Percentiles rank a stretch among this genome's conserved stretches.
Evolutionary conservation across 2,329 filamentous ascomycete genomes (phyloP).

Genomic region (Claviceps sp.): DNA sequence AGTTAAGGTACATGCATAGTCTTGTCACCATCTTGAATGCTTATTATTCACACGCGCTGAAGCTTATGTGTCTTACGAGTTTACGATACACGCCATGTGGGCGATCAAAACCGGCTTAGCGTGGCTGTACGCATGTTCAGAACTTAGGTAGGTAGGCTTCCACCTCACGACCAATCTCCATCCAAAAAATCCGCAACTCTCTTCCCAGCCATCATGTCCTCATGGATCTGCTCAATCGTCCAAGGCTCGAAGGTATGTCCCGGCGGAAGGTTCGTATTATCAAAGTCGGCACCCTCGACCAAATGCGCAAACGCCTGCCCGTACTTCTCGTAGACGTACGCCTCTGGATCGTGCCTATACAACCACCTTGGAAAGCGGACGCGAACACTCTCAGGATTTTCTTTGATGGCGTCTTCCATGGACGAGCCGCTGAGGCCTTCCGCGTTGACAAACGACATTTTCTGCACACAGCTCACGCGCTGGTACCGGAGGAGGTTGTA

Average conservation of each 20-base stretch:
- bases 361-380: conserved; percentile 2
- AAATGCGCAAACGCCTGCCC: conserved; percentile 2
- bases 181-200: neutral
- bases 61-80: no score
- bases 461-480: conserved; percentile 3
- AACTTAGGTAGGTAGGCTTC: no score
- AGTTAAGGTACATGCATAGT: no score
- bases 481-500: conserved; percentile 6
- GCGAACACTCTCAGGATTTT: conserved; percentile 1
- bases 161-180: conserved; percentile 1
- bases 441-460: conserved; percentile 5
- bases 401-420: neutral
- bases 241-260: conserved; percentile 1
- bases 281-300: neutral
- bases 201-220: conserved; percentile 1
- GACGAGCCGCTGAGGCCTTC: neutral
- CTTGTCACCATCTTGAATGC: no score
- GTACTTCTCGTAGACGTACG: conserved; percentile 5
- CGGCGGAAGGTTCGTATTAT: conserved; percentile 1
- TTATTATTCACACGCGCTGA: no score
- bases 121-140: no score
- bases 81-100: no score
- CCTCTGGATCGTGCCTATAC: conserved; percentile 5
- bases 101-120: no score
- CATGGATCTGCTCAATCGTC: conserved; percentile 1